Evolutionary conservation across 2,329 filamentous ascomycete species (phyloP).

Genomic region (Allantophomopsis lycopodina): DNA sequence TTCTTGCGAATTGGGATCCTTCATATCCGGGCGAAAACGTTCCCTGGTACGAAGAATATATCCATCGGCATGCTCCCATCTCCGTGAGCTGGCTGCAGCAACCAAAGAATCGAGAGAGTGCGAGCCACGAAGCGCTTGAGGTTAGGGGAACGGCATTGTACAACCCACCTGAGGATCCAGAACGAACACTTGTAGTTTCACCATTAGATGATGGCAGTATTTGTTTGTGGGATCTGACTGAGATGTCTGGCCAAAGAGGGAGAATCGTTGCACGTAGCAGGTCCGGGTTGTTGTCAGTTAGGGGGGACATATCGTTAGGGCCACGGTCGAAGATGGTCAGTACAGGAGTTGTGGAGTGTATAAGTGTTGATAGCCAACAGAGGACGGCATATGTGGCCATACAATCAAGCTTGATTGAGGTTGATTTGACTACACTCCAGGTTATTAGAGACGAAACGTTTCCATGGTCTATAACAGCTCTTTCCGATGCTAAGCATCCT

Average conservation of each 20-base stretch:
- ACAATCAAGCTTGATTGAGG: conserved; percentile 60
- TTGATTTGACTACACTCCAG: conserved; percentile 64
- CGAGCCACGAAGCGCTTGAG: conserved; percentile 38
- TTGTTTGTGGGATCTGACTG: conserved; percentile 70
- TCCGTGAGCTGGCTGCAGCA: conserved; percentile 64
- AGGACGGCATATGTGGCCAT: conserved; percentile 70
- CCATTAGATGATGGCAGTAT: conserved; percentile 79
- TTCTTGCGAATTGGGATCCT: conserved; percentile 74
- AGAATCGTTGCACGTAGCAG: conserved; percentile 51
- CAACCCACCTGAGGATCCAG: conserved; percentile 35
- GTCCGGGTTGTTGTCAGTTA: conserved; percentile 52
- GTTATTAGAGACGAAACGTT: conserved; percentile 58
- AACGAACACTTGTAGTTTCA: conserved; percentile 49
- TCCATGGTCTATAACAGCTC: conserved; percentile 69
- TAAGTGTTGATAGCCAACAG: conserved; percentile 59
- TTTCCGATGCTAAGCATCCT: conserved; percentile 54
- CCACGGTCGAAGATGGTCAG: conserved; percentile 52
- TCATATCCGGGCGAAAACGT: conserved; percentile 57
- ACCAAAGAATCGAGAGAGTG: conserved; percentile 30
- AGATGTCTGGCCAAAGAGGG: conserved; percentile 38
- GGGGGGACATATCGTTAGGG: conserved; percentile 27
- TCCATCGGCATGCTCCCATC: conserved; percentile 66
- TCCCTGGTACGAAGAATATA: conserved; percentile 82
- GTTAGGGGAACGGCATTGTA: conserved; percentile 62
- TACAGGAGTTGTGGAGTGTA: conserved; percentile 63